Base-by-base conservation (phyloP, 106 monocot species). In the Hemerocallis citrina region DNA sequence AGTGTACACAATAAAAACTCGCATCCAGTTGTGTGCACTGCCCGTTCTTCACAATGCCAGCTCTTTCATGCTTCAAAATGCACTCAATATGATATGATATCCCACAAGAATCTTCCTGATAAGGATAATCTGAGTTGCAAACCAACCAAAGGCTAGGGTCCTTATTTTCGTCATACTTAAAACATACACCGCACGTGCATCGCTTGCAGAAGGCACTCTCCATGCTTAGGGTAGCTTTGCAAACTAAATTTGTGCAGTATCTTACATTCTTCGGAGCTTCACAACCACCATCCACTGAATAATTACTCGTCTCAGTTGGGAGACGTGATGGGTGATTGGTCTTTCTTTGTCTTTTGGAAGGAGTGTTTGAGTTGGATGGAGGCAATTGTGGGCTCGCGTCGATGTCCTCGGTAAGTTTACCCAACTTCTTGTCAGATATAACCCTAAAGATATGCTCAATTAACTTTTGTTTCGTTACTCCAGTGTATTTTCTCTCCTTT, bases 401-500 rank as follows among this genome's bases (percentile, higher is more conserved):
- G 6, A 43, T 36, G 7, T 80, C 76, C 35, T 81, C 73, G 19
- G 33, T 57, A 58, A 30, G 47, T 34, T 68, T 74, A 3, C 70
- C 68, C 27, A 72, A 64, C 50, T 66, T 79, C 69, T 85, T 89
- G 23, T 77, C 71, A 23, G 84, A 70, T 8, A 87, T 64, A 56
- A 86, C 58, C 64, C 43, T 81, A 35, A 98, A 74, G 37, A 98
- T 73, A 72, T 77, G 65, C 20, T 91, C 87, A 20, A 98, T 77
- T 35, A 98, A 49, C 59, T 78, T 87, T 36, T 78, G 74, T 58
- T 98, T 98, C 41, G 91, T 78, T 55, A 98, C 59, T 13, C 96
- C 84, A 7, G 87, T 91, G 55, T 87, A 88, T 59, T 98, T 98
- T 64, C 91, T 79, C 51, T 98, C 84, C 57, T 88, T 84, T 37